Base-by-base conservation (phyloP, 768 basidiomycete species). In the Nidularia pulvinata region DNA sequence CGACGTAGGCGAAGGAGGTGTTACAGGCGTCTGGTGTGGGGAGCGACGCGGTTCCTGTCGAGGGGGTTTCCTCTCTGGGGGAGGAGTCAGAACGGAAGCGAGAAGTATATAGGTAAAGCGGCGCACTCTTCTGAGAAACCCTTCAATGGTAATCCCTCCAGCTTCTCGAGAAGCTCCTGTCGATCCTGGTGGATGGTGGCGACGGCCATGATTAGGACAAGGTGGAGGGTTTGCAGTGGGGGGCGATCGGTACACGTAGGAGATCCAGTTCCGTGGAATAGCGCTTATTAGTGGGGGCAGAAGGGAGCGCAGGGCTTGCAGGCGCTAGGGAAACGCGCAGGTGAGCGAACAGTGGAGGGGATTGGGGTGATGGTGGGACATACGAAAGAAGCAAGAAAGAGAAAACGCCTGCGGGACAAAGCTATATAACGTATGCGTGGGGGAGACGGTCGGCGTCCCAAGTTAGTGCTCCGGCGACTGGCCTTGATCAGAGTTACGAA, bases 1-100 rank as follows among this genome's bases (percentile, higher is more conserved):
- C 53, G 30, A 53, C 10, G 47, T n/a, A 32, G 33, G 47, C 50
- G 51, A 63, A 56, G 32, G 55, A 50, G 50, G 54, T 51, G 32
- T 45, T 51, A 45, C 55, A 51, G 33, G 55, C 51, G 33, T 61
- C 50, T 39, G 70, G 70, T 33, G 70, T 72, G 45, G 69, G 70
- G 43, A 72, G 66, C 4, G 69, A 68, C 16, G 68, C 65, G 7
- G 68, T 65, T 45, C 62, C 67, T 42, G 65, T 64, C 16, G 66
- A 65, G 54, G 70, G 69, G 33, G 69, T 71, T 52, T 65, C 62
- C 42, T 69, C 66, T 47, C 67, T 68, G 52, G 54, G 49, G 46
- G 33, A 37, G 52, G 42, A 50, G 55, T 55, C 37, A 37, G 34
- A 36, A 37, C 16, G 36, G 19, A 13, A 50, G 25, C 19, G 44